phyloP scores from a whole-genome alignment of 208 protist species.

The Tritrichomonas musculus region DNA sequence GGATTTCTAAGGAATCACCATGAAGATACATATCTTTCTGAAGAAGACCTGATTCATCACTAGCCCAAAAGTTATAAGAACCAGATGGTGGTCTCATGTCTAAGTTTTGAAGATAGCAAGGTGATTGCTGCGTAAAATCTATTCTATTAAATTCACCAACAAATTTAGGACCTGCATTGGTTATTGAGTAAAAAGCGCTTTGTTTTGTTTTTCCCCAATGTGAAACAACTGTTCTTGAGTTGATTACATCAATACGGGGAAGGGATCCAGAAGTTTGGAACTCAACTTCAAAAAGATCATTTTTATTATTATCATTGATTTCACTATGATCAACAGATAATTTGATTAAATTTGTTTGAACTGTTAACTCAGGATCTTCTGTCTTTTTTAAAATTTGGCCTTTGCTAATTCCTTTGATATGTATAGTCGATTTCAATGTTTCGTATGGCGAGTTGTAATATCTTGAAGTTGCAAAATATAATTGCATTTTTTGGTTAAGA shows the following conservation, averaged over 20 bases:
- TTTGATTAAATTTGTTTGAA: not conserved
- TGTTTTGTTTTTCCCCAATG: slow-evolving; percentile 26
- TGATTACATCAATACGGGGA: not conserved
- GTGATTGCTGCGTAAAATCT: not conserved
- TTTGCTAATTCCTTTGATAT: not conserved
- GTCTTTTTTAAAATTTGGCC: not conserved
- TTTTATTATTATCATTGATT: not conserved
- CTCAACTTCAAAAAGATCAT: not conserved
- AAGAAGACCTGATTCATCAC: not conserved
- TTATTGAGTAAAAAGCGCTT: not conserved
- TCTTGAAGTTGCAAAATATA: not conserved
- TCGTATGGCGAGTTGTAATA: not conserved
- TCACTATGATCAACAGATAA: not conserved
- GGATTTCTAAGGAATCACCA: not conserved
- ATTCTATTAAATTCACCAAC: slow-evolving; percentile 19
- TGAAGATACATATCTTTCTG: not conserved
- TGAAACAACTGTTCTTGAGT: not conserved
- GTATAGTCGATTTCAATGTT: not conserved
- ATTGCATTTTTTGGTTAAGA: not conserved
- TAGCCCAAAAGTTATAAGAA: not conserved
- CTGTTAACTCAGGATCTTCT: not conserved
- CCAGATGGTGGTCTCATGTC: not conserved
- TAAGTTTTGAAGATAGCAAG: not conserved
- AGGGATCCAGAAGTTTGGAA: not conserved
- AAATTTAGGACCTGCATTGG: not conserved